Base-by-base conservation (phyloP, 768 basidiomycete species). In the Boletus edulis region DNA sequence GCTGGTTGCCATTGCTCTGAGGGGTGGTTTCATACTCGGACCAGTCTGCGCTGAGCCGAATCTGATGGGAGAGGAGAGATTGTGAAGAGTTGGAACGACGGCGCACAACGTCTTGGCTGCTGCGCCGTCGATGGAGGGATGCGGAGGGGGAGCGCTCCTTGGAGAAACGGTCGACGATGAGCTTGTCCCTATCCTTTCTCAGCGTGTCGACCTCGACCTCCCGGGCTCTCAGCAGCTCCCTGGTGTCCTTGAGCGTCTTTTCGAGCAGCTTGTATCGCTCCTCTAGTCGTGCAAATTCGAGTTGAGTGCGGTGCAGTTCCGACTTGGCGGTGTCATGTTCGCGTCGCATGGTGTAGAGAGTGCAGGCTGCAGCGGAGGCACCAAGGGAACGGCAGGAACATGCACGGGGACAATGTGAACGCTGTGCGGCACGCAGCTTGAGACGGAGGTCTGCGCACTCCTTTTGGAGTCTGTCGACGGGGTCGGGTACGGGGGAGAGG, bases 261-360 rank as follows among this genome's bases (percentile, higher is more conserved):
- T 90, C 87, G 46, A 89, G 75, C 65, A 76, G 68, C 67, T 75
- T 80, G 70, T 81, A 86, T 15, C 81, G 78, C 58, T 89, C 88
- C 51, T 85, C 79, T 34, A 85, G 72, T 45, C 78, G 81, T 29
- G 77, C 69, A 20, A 81, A 74, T 47, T 87, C 82, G 52, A 74
- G 70, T 57, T 79, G 78, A 13, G 82, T 76, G 55, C 78, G 79
- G 47, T 79, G 74, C 35, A 85, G 76, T 53, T 85, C 81, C 56
- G 76, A 72, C 66, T 80, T 83, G 46, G 79, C 75, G 52, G 73
- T 68, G 67, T 84, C 84, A 55, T 82, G 73, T 64, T 85, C 81
- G 64, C 84, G 78, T 72, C 75, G 73, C 75, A 73, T 64, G 66
- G 71, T 63, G 61, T 68, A 64, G 62, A 71, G 64, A 62, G 61